Evolutionary conservation across 176 grass and related monocot genomes (phyloP).

Genomic region (Phyllostachys edulis): DNA sequence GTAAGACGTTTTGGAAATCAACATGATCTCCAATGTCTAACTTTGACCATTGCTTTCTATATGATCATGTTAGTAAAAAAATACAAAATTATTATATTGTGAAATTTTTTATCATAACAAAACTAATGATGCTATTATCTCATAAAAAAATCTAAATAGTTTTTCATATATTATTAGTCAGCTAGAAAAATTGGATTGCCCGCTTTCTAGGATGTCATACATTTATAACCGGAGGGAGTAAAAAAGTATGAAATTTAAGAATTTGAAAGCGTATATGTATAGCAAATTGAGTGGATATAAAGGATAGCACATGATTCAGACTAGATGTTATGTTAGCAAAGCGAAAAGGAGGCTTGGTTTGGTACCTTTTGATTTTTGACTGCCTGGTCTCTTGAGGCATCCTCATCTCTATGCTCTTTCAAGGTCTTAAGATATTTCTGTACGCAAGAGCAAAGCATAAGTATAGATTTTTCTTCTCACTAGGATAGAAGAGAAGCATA

Average conservation of each 20-base stretch:
- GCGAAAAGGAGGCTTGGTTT: background rate
- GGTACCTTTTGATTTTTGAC: constrained; percentile 3
- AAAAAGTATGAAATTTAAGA: background rate
- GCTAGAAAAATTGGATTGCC: too few relatives aligned
- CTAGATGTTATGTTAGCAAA: background rate
- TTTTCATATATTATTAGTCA: too few relatives aligned
- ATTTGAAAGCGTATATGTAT: background rate
- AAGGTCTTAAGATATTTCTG: background rate
- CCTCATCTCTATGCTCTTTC: background rate
- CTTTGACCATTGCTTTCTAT: too few relatives aligned
- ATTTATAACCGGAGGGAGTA: too few relatives aligned
- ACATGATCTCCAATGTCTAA: too few relatives aligned
- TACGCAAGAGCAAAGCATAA: background rate
- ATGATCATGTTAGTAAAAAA: too few relatives aligned
- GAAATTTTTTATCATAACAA: too few relatives aligned
- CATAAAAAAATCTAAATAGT: too few relatives aligned
- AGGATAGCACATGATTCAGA: background rate
- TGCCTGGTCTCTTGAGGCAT: background rate
- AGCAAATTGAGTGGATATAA: background rate
- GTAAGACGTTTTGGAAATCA: too few relatives aligned
- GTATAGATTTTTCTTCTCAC: background rate
- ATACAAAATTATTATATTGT: too few relatives aligned
- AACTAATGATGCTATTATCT: too few relatives aligned
- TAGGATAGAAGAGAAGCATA: background rate
- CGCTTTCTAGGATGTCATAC: too few relatives aligned